Evolutionary conservation across 805 yeast species (phyloP), one percentile per base, ranked within the genome.

Genomic region (Maudiozyma serrabonitensis): DNA sequence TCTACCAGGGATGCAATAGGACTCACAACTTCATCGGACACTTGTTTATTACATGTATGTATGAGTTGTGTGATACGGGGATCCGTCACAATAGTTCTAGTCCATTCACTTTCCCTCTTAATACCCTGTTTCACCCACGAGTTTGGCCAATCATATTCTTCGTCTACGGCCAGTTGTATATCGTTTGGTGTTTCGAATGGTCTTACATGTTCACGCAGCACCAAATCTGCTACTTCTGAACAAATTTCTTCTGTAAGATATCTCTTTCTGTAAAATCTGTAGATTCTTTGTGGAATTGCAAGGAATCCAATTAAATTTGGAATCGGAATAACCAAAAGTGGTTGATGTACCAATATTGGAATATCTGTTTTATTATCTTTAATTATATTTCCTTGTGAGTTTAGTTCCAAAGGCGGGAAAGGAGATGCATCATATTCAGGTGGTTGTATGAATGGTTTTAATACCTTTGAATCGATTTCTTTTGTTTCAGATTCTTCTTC

Each of bases 61-160:
- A 53, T 34, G 9, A 46, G 23, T 3, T 45, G 43, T 4, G 49
- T 40, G 16, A 91, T 79, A 52, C 95, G 71, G 8, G 78, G 79
- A 61, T 91, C 98, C 28, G 78, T 78, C 7, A 62, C 71, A 44
- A 90, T 69, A 26, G 84, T 90, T 60, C 81, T 80, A 49, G 83
- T 80, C 99, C 99, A 91, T 63, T 91, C 97, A 54, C 95, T 84
- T 40, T 78, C 70, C 55, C 80, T 83, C 47, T 79, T 84, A 44
- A 67, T 63, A n/a, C 96, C 95, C 51, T 74, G 75, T 55, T 80
- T 75, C 34, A 87, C 84, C 96, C 97, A 91, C 50, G 76, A 75
- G 48, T 71, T 66, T 13, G 96, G 96, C 97, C 97, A 91, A 55
- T 87, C 91, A 6, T 65, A 59, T 62, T 90, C 96, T 64, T 89